These are phyloP conservation scores for Salix purpurea DNA, from an alignment of 345 rosid genomes.

Conservation along the genomic window DNA sequence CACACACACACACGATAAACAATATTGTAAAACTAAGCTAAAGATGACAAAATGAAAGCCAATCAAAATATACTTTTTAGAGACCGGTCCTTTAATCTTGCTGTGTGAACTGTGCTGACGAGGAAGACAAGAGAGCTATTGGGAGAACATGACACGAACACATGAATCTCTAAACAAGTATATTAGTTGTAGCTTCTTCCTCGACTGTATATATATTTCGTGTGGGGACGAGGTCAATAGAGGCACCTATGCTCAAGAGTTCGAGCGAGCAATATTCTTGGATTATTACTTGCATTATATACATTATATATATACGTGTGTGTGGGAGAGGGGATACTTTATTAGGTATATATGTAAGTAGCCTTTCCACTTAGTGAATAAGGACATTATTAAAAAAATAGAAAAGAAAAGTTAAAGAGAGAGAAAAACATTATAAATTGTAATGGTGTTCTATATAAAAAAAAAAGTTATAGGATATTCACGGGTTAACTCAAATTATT, in stretches of 20 bases:
- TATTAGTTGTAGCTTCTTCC: neutral
- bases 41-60: conserved; percentile 18
- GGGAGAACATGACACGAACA: conserved; percentile 12
- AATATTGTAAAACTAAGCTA: conserved; percentile 2
- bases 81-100: neutral
- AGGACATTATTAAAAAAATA: too few relatives aligned
- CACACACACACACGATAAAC: neutral
- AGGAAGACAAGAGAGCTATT: conserved; percentile 17
- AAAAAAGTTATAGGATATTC: too few relatives aligned
- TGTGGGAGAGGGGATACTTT: too few relatives aligned
- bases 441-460: too few relatives aligned
- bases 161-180: conserved; percentile 16
- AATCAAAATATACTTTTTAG: conserved; percentile 4
- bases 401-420: too few relatives aligned
- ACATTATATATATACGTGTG: too few relatives aligned
- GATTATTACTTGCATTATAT: too few relatives aligned
- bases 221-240: conserved; percentile 4
- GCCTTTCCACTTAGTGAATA: too few relatives aligned
- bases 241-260: neutral
- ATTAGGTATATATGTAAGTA: too few relatives aligned
- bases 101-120: neutral
- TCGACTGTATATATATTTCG: neutral
- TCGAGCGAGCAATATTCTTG: too few relatives aligned
- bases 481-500: too few relatives aligned
- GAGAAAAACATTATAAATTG: too few relatives aligned